phyloP scores from a whole-genome alignment of 2,329 filamentous ascomycete genomes.

The Penicillium crustosum region DNA sequence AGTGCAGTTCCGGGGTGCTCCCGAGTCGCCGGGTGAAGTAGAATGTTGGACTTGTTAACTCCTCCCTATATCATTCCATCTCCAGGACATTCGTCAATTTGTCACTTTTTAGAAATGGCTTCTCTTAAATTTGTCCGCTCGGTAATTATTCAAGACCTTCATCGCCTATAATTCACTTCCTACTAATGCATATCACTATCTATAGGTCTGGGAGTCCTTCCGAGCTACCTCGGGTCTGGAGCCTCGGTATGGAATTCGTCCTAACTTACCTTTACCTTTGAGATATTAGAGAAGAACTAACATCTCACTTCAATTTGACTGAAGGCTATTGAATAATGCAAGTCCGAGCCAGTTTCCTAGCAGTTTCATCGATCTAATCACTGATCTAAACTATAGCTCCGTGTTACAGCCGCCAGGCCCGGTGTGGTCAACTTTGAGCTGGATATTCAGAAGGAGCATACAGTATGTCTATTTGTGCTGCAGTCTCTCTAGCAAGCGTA shows the following conservation, averaged over 20 bases:
- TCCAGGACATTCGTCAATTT: neutral
- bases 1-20: conserved; percentile 28
- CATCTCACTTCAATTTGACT: neutral
- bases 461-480: conserved; percentile 44
- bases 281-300: conserved; percentile 9
- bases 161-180: neutral
- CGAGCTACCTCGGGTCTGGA: conserved; percentile 82
- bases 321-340: conserved; percentile 43
- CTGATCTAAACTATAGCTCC: conserved; percentile 48
- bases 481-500: neutral
- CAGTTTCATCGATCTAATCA: neutral
- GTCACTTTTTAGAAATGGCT: conserved; percentile 41
- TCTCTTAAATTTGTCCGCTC: conserved; percentile 64
- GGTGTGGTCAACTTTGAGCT: conserved; percentile 66
- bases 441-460: conserved; percentile 64
- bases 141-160: conserved; percentile 43
- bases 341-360: conserved; percentile 14
- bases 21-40: conserved; percentile 8
- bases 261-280: neutral
- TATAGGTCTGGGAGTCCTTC: conserved; percentile 80
- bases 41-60: conserved; percentile 1
- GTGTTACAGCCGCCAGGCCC: conserved; percentile 60
- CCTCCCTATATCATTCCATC: neutral
- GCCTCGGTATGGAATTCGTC: conserved; percentile 63
- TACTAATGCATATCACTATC: conserved; percentile 20